Conservation (phyloP, 2,329 filamentous ascomycete species). For the Diaporthe ampelina region DNA sequence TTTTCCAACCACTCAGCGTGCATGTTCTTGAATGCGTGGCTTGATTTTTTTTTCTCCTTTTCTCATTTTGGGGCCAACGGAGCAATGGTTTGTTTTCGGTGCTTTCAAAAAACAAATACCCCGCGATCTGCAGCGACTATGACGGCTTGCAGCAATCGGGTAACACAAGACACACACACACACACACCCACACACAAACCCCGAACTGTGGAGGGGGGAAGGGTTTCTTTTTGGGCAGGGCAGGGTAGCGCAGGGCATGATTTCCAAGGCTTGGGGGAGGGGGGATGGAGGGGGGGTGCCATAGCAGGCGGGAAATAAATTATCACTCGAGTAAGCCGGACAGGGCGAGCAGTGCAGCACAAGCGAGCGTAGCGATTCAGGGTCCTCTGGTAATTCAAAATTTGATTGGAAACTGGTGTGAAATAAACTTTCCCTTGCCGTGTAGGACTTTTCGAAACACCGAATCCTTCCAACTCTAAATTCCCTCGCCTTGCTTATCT, state of each 20-base stretch:
- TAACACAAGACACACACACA: not conserved
- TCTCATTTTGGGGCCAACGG: not conserved
- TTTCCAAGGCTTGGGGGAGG: not conserved
- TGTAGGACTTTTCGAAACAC: constrained; percentile 26
- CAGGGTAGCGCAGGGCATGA: not conserved
- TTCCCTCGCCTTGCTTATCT: not conserved
- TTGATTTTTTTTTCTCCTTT: not conserved
- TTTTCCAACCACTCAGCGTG: not conserved
- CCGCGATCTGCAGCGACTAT: constrained; percentile 21
- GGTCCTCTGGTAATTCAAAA: not conserved
- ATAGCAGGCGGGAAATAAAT: not conserved
- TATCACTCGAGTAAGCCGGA: not conserved
- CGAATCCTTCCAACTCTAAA: constrained; percentile 29
- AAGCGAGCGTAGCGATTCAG: constrained; percentile 18
- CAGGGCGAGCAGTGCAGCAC: not conserved
- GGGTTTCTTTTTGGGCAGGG: not conserved
- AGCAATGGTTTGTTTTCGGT: not conserved
- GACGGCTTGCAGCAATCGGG: constrained; percentile 24
- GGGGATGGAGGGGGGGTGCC: too few relatives aligned
- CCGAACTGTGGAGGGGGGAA: not conserved
- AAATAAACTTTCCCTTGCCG: constrained; percentile 11
- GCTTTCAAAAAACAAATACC: constrained; percentile 15
- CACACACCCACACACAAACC: not conserved
- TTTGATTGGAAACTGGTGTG: constrained; percentile 7
- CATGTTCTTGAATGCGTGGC: not conserved